Evolutionary conservation across 768 basidiomycete genomes (phyloP).

Genomic region (Mycena rebaudengoi): DNA sequence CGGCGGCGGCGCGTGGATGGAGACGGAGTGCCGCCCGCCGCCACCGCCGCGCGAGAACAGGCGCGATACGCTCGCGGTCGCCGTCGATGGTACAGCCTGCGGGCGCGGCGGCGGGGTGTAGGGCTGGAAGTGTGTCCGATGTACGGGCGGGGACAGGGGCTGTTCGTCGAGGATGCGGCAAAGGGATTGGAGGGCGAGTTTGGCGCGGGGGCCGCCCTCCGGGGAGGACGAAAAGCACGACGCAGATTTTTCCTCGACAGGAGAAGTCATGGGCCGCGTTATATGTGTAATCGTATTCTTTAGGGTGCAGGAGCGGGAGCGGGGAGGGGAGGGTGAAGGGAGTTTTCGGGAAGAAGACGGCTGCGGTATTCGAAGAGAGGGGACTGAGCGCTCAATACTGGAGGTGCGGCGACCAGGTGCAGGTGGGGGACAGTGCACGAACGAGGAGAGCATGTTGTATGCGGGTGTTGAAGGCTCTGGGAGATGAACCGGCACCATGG

Average conservation of each 20-base stretch:
- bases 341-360: not conserved
- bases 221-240: no score
- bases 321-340: not conserved
- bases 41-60: slow-evolving; percentile 73
- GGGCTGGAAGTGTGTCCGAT: slow-evolving; percentile 42
- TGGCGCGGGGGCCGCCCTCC: no score
- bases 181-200: no score
- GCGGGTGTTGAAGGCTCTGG: slow-evolving; percentile 61
- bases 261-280: no score
- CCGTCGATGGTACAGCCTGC: slow-evolving; percentile 67
- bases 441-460: slow-evolving; percentile 68
- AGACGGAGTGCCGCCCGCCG: slow-evolving; percentile 25
- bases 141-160: slow-evolving; percentile 40
- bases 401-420: no score
- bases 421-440: slow-evolving; percentile 50
- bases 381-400: no score
- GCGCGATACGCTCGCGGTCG: slow-evolving; percentile 82
- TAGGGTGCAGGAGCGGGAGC: no score
- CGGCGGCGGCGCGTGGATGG: slow-evolving; percentile 40
- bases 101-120: slow-evolving; percentile 61
- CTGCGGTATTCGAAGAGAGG: not conserved
- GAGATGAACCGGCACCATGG: not conserved
- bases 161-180: slow-evolving; percentile 20
- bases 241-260: no score
- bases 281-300: no score